Evolutionary conservation across 768 basidiomycete species (phyloP).

Genomic region (Boletellus ananas): DNA sequence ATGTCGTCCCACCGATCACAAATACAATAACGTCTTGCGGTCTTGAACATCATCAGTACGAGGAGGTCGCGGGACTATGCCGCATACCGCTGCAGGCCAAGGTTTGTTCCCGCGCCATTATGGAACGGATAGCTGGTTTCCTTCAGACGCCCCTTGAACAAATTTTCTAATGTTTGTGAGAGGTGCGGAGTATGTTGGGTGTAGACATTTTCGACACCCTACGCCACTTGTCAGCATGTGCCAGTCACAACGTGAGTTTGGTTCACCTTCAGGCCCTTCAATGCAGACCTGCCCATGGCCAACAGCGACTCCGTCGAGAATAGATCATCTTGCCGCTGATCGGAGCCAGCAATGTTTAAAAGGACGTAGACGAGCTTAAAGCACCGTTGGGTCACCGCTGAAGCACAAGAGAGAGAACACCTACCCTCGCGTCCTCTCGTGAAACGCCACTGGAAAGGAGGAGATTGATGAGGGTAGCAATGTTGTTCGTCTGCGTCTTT

Average conservation of each 20-base stretch:
- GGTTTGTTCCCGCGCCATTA: slow-evolving; percentile 63
- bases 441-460: slow-evolving; percentile 72
- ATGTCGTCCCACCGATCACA: slow-evolving; percentile 94
- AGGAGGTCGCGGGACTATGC: background rate
- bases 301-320: slow-evolving; percentile 95
- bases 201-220: slow-evolving; percentile 99
- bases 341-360: slow-evolving; percentile 88
- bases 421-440: slow-evolving; percentile 70
- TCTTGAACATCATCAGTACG: slow-evolving; percentile 38
- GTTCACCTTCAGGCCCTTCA: slow-evolving; percentile 89
- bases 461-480: slow-evolving; percentile 72
- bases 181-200: slow-evolving; percentile 96
- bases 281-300: slow-evolving; percentile 87
- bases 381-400: slow-evolving; percentile 10
- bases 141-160: slow-evolving; percentile 80
- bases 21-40: slow-evolving; percentile 97
- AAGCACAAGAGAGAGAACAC: slow-evolving; percentile 4
- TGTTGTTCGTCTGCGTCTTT: slow-evolving; percentile 78
- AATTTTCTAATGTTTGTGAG: slow-evolving; percentile 83
- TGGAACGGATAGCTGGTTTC: slow-evolving; percentile 91
- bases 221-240: slow-evolving; percentile 8
- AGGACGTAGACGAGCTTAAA: slow-evolving; percentile 86
- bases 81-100: slow-evolving; percentile 64
- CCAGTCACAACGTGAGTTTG: background rate
- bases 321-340: slow-evolving; percentile 95